Evolutionary conservation across 108 stramenopile genomes (phyloP).

Genomic region (Pseudonitzschia pungens): DNA sequence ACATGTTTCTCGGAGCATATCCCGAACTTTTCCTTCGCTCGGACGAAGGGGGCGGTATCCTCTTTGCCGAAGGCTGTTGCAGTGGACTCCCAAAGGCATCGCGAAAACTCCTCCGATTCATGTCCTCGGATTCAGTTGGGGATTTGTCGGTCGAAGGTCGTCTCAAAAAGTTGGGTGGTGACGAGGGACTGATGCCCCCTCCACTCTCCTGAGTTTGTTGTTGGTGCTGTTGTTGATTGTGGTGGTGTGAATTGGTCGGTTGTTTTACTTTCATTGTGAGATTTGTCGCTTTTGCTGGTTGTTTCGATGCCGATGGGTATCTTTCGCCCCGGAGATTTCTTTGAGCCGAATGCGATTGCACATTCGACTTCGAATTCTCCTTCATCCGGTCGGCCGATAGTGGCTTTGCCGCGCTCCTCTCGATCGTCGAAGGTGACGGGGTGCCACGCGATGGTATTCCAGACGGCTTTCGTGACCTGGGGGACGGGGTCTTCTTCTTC

Average conservation of each 20-base stretch:
- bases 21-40: not conserved
- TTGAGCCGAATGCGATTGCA: too few species aligned
- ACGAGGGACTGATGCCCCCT: not conserved
- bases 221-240: too few species aligned
- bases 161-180: not conserved
- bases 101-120: not conserved
- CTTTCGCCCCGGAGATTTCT: too few species aligned
- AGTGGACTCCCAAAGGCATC: constrained; percentile 10
- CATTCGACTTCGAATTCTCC: too few species aligned
- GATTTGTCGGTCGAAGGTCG: not conserved
- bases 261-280: not conserved
- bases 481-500: constrained; percentile 11
- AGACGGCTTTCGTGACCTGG: not conserved
- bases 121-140: not conserved
- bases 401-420: too few species aligned
- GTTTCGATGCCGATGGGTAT: too few species aligned
- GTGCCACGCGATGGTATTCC: not conserved
- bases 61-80: constrained; percentile 14
- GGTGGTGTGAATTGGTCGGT: not conserved
- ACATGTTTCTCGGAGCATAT: constrained; percentile 8
- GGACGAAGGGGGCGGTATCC: constrained; percentile 11
- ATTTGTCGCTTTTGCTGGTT: too few species aligned
- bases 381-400: too few species aligned
- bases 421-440: not conserved
- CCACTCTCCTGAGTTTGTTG: not conserved